Conservation (phyloP, 768 basidiomycete genomes). For the Leccinellum rugosiceps region DNA sequence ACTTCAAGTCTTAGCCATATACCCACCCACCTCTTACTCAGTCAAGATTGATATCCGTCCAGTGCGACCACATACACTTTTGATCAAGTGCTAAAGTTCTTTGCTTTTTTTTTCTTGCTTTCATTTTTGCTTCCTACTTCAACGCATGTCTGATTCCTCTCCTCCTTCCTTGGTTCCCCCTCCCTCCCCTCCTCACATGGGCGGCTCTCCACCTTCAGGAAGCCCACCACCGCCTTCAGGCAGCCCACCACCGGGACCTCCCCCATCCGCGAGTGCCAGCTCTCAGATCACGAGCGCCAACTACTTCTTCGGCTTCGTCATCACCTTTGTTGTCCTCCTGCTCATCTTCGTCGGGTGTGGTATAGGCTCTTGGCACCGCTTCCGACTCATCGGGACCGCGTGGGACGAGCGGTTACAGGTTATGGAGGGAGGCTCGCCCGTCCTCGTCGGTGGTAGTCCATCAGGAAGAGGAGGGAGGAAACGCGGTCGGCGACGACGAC, state of each 20-base stretch:
- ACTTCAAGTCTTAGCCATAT: conserved; percentile 4
- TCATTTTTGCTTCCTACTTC: background rate
- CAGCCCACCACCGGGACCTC: background rate
- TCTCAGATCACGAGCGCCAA: conserved; percentile 14
- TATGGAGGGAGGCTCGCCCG: conserved; percentile 6
- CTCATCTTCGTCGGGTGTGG: conserved; percentile 52
- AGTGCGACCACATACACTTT: too few species aligned
- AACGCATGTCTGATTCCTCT: background rate
- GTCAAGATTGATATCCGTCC: conserved; percentile 10
- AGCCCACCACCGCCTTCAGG: background rate
- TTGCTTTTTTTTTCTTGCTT: background rate
- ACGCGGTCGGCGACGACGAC: conserved; percentile 18
- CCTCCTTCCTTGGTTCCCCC: too few species aligned
- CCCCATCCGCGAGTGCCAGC: background rate
- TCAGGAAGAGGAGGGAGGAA: background rate
- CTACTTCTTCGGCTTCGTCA: conserved; percentile 34
- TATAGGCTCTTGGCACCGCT: conserved; percentile 43
- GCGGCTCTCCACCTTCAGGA: background rate
- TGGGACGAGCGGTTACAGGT: conserved; percentile 22
- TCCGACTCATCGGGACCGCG: conserved; percentile 14
- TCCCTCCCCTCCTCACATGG: background rate
- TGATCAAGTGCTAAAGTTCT: too few species aligned
- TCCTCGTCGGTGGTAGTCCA: background rate
- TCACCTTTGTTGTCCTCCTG: conserved; percentile 35
- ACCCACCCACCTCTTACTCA: background rate